Evolutionary conservation across 495 filamentous ascomycete genomes (phyloP), one percentile per base, ranked within the genome.

Genomic region (Talaromyces wortmannii): DNA sequence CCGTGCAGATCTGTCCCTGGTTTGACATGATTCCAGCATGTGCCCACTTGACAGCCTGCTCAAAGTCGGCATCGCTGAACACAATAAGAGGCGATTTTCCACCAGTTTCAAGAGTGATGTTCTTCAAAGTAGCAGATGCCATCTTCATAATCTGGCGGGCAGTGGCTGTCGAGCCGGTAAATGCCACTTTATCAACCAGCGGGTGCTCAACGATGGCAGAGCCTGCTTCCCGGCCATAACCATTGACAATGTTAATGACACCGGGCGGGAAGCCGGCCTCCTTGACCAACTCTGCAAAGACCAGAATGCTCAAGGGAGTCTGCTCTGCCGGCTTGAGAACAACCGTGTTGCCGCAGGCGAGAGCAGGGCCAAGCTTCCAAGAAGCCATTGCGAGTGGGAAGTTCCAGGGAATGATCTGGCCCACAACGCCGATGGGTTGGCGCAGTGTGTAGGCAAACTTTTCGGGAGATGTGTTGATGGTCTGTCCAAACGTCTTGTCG

Each of bases 311-410:
- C 31, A 97, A 78, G 0, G 91, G 91, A 5, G 91, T 95, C 71
- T 97, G 92, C 72, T 97, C 91, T 10, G 91, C 91, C n/a, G 91
- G 81, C 74, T 97, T 97, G 48, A 97, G 70, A 7, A 97, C 86
- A 36, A 96, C 71, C 2, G 90, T 92, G 69, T 97, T 97, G 40
- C 91, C 90, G 59, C 87, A 90, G 51, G 88, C 88, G 44, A 97
- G 79, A 8, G 91, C 91, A 12, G 91, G 91, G n/a, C 89, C 91
- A 0, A 97, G 71, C 68, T 97, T 97, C 92, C 91, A 97, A 11
- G 89, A 87, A 4, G 90, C 89, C 92, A 96, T 96, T 29, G 77
- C 77, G 18, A 94, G 72, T 16, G 90, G 92, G 63, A 89, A 96
- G 68, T 97, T 91, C 89, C 87, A 91, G 18, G 89, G 90, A 55